Evolutionary conservation across 805 yeast species (phyloP), one percentile per base, ranked within the genome.

Genomic region (Ogataea sp.): DNA sequence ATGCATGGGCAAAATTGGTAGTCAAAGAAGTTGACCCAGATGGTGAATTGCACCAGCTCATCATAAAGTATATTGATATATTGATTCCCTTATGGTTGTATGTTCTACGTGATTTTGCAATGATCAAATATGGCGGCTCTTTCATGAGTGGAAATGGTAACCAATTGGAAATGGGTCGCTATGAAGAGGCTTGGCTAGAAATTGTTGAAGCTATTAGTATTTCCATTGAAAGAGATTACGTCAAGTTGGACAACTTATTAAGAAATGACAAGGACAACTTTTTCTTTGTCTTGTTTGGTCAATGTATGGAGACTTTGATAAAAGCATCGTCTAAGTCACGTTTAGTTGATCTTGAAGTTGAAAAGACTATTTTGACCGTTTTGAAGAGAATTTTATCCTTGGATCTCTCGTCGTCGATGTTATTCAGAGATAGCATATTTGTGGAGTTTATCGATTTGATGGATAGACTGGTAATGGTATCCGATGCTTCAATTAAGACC

Each of bases 11-110:
- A 0, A 64, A 73, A 28, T 59, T 83, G 38, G 73, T 70, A 32
- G 57, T 63, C 14, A 42, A 60, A 13, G 53, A 42, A 11, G 46
- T 46, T 1, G 51, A 49, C 0, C 48, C 49, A 23, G 70, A 68
- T 41, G 62, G 58, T 1, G 76, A 75, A 27, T 53, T 87, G 23
- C 58, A 65, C 4, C 63, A 56, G 2, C 63, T 82, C 24, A 64
- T 81, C 13, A 61, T 64, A 15, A 76, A 78, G 25, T 80, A 85
- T 51, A 67, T 78, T 38, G 69, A 67, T 5, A 57, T 73, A 16
- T 67, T 93, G 40, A 71, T 77, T 0, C 84, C 95, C 0, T 60
- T 87, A 38, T 93, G 97, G 97, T 70, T 85, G 4, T 62, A 80
- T 5, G 69, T 83, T 0, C 57, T 93, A 41, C 71, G 84, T 38